Conservation (phyloP, 2,329 filamentous ascomycete genomes). For the Colletotrichum tamarilloi region DNA sequence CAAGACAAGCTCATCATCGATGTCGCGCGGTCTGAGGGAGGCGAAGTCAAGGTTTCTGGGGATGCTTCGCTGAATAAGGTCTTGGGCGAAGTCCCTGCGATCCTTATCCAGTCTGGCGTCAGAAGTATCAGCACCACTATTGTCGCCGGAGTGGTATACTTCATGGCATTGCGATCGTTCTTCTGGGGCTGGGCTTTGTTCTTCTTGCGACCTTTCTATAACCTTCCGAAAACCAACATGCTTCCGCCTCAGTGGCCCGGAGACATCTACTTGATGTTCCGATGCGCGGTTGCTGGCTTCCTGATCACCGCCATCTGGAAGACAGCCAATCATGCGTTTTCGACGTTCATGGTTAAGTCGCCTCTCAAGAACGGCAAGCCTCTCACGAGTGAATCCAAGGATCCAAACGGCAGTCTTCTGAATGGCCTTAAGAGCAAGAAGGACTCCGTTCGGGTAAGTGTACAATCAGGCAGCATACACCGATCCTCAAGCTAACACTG, state of each 20-base stretch:
- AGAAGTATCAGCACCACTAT: conserved; percentile 53
- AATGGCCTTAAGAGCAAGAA: conserved; percentile 88
- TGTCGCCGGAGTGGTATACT: conserved; percentile 69
- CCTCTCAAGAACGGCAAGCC: conserved; percentile 88
- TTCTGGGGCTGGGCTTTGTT: conserved; percentile 78
- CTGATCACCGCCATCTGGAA: conserved; percentile 81
- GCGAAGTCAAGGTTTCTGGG: conserved; percentile 23
- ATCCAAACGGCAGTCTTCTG: conserved; percentile 90
- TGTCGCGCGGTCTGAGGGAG: conserved; percentile 43
- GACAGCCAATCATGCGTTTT: conserved; percentile 80
- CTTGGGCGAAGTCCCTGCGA: conserved; percentile 50
- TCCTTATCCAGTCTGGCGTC: conserved; percentile 52
- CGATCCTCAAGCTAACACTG: conserved; percentile 2
- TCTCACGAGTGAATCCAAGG: conserved; percentile 85
- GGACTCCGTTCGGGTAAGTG: conserved; percentile 74
- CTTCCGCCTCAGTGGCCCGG: conserved; percentile 69
- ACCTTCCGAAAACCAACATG: conserved; percentile 77
- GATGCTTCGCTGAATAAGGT: conserved; percentile 46
- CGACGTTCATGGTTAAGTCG: conserved; percentile 81
- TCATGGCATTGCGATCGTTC: conserved; percentile 67
- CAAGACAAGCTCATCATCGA: conserved; percentile 73
- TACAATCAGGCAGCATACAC: no score
- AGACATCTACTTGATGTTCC: conserved; percentile 65
- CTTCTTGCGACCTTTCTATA: conserved; percentile 79
- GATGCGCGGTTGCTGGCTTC: conserved; percentile 70